These are phyloP conservation scores for Fusarium sp. DNA, from an alignment of 2,329 filamentous ascomycete species.

Conservation along the genomic window DNA sequence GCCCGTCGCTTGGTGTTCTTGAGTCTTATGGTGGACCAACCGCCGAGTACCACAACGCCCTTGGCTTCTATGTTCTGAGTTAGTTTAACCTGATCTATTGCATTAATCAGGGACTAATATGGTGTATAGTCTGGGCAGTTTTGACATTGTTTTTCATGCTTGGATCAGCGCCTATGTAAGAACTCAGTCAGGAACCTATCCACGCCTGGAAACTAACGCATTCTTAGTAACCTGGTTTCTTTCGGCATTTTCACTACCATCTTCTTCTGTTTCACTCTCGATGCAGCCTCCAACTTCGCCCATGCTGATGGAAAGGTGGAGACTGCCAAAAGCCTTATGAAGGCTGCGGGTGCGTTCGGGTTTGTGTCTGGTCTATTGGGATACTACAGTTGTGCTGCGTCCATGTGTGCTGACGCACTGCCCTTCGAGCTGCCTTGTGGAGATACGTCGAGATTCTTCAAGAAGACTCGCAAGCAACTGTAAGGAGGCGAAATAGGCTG, in stretches of 20 bases:
- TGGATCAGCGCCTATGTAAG: slow-evolving; percentile 44
- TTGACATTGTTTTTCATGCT: slow-evolving; percentile 50
- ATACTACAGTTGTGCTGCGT: slow-evolving; percentile 45
- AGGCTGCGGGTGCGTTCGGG: slow-evolving; percentile 45
- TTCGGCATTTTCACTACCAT: slow-evolving; percentile 46
- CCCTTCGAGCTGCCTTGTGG: slow-evolving; percentile 48
- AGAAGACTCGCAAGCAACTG: slow-evolving; percentile 24
- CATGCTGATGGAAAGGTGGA: slow-evolving; percentile 46
- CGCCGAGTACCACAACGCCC: slow-evolving; percentile 49
- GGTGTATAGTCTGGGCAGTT: slow-evolving; percentile 47
- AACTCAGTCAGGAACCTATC: fast-evolving
- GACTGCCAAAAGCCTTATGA: slow-evolving; percentile 29
- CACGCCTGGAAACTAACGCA: not conserved
- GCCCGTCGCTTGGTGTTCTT: slow-evolving; percentile 44
- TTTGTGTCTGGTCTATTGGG: slow-evolving; percentile 48
- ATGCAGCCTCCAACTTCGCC: slow-evolving; percentile 44
- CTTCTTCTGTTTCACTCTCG: slow-evolving; percentile 48
- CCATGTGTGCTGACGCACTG: slow-evolving; percentile 47
- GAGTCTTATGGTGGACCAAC: slow-evolving; percentile 49
- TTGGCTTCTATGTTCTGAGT: slow-evolving; percentile 51
- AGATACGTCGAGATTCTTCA: slow-evolving; percentile 40
- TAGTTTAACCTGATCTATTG: not conserved
- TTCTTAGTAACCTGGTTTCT: slow-evolving; percentile 45
- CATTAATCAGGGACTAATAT: not conserved
- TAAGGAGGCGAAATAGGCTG: not conserved